Percentiles rank a stretch among this genome's conserved stretches.
Evolutionary conservation across 139 green algal species (phyloP).

Genomic region (Coccomyxa sp.): DNA sequence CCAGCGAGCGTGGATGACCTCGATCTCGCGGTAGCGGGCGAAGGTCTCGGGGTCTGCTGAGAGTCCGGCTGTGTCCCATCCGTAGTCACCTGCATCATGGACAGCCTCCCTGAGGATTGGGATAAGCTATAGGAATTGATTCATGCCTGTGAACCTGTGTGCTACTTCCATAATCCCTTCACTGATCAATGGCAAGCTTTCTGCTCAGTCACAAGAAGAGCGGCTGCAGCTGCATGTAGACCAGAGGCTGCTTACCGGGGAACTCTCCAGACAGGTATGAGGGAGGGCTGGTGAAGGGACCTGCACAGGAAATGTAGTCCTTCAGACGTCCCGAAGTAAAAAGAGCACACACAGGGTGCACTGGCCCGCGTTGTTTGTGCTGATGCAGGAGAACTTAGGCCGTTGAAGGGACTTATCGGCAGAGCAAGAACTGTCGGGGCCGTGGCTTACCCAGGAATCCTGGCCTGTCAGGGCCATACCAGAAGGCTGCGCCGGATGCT

Average conservation of each 20-base stretch:
- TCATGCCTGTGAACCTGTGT: not conserved
- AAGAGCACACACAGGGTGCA: not conserved
- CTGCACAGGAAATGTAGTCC: slow-evolving; percentile 17
- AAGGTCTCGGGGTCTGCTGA: slow-evolving; percentile 84
- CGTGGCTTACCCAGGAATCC: slow-evolving; percentile 74
- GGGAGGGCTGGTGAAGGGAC: slow-evolving; percentile 74
- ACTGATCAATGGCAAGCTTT: not conserved
- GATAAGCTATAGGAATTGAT: not conserved
- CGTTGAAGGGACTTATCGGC: not conserved
- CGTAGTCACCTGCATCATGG: slow-evolving; percentile 50
- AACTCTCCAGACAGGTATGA: slow-evolving; percentile 55
- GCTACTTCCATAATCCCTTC: not conserved
- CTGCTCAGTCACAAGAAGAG: not conserved
- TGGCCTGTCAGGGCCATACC: slow-evolving; percentile 80
- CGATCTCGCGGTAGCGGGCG: slow-evolving; percentile 67
- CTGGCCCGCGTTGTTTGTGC: not conserved
- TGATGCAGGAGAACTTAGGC: not conserved
- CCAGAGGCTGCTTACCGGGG: not conserved
- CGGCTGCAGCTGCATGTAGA: not conserved
- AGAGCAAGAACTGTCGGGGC: not conserved
- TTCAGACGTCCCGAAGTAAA: not conserved
- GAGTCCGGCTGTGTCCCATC: slow-evolving; percentile 78
- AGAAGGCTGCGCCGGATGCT: slow-evolving; percentile 5
- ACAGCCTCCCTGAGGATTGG: not conserved
- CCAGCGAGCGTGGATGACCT: slow-evolving; percentile 80